Evolutionary conservation across 1,284 basidiomycete species (phyloP).

Genomic region (Ceratobasidium sp.): DNA sequence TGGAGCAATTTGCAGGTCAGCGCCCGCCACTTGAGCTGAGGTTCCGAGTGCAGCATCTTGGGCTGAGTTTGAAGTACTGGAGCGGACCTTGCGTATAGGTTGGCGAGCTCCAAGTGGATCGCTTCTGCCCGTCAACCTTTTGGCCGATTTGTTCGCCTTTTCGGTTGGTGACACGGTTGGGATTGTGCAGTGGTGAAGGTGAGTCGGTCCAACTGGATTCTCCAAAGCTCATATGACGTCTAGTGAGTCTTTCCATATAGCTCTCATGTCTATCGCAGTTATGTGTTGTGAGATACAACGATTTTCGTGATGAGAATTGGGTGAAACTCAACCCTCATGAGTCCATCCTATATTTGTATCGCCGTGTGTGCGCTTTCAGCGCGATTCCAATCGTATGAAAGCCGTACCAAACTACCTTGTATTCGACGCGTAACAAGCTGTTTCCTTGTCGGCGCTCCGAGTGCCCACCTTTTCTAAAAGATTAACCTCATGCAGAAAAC

Average conservation of each 20-base stretch:
- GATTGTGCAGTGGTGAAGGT: not conserved
- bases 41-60: not conserved
- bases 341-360: not conserved
- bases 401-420: not conserved
- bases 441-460: not conserved
- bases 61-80: not conserved
- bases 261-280: not conserved
- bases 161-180: not conserved
- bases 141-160: not conserved
- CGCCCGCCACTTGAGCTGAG: not conserved
- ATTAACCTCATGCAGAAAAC: constrained; percentile 1
- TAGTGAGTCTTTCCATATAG: not conserved
- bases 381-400: not conserved
- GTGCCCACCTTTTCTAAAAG: not conserved
- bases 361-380: not conserved
- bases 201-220: not conserved
- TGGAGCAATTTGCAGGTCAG: not conserved
- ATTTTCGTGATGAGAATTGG: not conserved
- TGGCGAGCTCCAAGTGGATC: not conserved
- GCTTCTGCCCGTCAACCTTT: not conserved
- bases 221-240: not conserved
- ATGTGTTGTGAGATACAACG: not conserved
- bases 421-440: not conserved
- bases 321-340: not conserved
- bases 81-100: not conserved